Evolutionary conservation across 345 rosid species (phyloP).

Genomic region (Acer saccharum): DNA sequence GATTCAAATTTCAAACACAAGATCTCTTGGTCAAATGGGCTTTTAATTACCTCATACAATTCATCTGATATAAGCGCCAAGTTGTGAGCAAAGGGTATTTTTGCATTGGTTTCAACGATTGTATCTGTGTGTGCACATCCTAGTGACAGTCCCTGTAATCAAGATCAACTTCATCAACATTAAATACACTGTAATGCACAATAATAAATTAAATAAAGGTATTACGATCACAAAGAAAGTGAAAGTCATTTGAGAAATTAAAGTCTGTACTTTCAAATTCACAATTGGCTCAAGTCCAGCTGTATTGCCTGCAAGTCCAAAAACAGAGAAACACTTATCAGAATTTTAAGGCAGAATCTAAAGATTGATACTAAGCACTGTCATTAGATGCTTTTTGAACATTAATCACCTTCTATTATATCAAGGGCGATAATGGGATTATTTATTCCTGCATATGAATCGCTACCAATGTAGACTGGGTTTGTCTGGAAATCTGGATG

Average conservation of each 20-base stretch:
- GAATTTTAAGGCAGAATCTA: not conserved
- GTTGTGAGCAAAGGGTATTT: constrained; percentile 26
- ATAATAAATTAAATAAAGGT: not conserved
- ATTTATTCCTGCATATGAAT: constrained; percentile 41
- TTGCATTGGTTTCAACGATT: constrained; percentile 24
- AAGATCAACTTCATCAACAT: not conserved
- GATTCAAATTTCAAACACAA: too few species aligned
- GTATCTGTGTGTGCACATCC: constrained; percentile 34
- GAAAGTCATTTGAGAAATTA: not conserved
- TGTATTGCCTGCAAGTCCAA: constrained; percentile 27
- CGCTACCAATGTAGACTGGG: constrained; percentile 36
- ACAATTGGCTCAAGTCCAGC: constrained; percentile 16
- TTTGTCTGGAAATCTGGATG: constrained; percentile 30
- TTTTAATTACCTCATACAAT: constrained; percentile 21
- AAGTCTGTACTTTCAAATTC: constrained; percentile 29
- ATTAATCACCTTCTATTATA: constrained; percentile 30
- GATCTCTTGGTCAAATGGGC: too few species aligned
- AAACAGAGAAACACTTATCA: not conserved
- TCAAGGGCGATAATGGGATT: constrained; percentile 25
- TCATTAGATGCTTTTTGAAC: not conserved
- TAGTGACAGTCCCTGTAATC: constrained; percentile 22
- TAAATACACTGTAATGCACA: not conserved
- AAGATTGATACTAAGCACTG: not conserved
- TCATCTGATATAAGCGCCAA: constrained; percentile 25
- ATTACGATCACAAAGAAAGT: not conserved